Evolutionary conservation across 805 yeast species (phyloP), one percentile per base, ranked within the genome.

Genomic region (Lachancea cidri): DNA sequence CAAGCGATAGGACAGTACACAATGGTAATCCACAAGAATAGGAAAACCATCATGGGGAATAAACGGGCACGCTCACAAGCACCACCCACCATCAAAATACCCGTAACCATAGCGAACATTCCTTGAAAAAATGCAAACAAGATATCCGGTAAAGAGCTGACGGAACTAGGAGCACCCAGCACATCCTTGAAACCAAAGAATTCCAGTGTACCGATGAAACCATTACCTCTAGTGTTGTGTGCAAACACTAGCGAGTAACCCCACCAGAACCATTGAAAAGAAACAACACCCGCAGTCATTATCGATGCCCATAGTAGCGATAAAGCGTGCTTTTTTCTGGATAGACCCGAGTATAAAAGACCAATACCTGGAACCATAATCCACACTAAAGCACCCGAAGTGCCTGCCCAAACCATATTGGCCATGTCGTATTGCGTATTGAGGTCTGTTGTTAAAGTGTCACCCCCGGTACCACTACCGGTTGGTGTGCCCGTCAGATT

Each of bases 261-360:
- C 96, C 97, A 88, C 71, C 88, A 89, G 67, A 88, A 93, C 98
- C 98, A 91, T 65, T 93, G 96, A 76, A 93, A 87, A 1, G 84
- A 67, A 5, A 88, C 79, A 24, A 91, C 70, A 52, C 93, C 81
- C 16, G 79, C 80, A 16, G 94, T 87, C 85, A 87, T 88, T 60
- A 93, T 68, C 5, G 96, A 82, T 17, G 96, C 93, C 97, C 97
- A 93, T 39, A 93, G 68, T 39, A 93, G 71, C 5, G 97, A 86
- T 41, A 93, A 70, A n/a, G 97, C 96, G 57, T 93, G 97, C 65
- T 89, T 86, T 66, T 91, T 91, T 65, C 98, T 80, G 13, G 96
- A 81, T 47, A 93, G 69, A 50, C 98, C 98, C 27, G 96, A 86
- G 67, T 91, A 91, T 48, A 91, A 71, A 41, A 93, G 67, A 46